Evolutionary conservation across 139 green algal genomes (phyloP).

Genomic region (Tetradesmus obliquus): DNA sequence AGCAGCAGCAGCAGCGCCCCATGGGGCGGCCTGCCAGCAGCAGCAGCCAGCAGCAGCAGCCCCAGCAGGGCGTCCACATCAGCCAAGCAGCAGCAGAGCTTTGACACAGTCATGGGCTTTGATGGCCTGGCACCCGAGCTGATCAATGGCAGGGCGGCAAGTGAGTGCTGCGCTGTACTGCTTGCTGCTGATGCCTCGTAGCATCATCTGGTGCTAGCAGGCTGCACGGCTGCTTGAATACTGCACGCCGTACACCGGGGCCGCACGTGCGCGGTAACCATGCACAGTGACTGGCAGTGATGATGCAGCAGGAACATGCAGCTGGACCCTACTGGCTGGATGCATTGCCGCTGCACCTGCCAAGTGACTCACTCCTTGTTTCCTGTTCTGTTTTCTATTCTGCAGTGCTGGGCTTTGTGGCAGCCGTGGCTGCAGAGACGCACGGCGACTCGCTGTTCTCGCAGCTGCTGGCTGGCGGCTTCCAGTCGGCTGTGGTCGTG

Average conservation of each 20-base stretch:
- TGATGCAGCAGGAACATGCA: too few species aligned
- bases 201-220: background rate
- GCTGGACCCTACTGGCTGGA: background rate
- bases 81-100: conserved; percentile 8
- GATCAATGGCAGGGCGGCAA: conserved; percentile 43
- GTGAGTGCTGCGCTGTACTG: conserved; percentile 9
- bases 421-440: background rate
- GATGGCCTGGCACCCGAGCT: conserved; percentile 44
- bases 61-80: background rate
- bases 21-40: background rate
- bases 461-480: conserved; percentile 3
- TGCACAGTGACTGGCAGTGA: too few species aligned
- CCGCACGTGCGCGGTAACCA: too few species aligned
- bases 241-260: too few species aligned
- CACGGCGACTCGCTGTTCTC: conserved; percentile 30
- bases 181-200: background rate
- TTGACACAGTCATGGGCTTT: conserved; percentile 43
- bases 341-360: background rate
- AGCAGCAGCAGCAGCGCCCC: conserved; percentile 12
- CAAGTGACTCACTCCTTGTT: background rate
- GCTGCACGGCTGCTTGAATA: too few species aligned
- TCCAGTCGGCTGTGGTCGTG: background rate
- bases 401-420: conserved; percentile 41
- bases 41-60: background rate
- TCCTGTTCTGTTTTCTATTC: background rate